Evolutionary conservation across 306 rosid genomes (phyloP), one percentile per base, ranked within the genome.

Genomic region (Corylus heterophylla): DNA sequence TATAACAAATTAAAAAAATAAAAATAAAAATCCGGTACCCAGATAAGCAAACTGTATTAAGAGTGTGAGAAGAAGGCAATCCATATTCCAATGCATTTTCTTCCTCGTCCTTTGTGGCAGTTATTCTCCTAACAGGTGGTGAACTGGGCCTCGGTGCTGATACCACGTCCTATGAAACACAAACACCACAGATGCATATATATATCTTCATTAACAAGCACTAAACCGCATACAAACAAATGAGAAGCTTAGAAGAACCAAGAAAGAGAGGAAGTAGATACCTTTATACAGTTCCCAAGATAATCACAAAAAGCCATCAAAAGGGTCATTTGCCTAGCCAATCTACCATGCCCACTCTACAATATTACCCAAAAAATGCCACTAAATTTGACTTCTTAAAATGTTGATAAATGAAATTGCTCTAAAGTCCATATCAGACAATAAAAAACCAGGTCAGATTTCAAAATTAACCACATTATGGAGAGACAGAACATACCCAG

Each of bases 221-320:
- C 29, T 3, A 12, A 51, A 64, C 4, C 29, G 12, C 13, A 6
- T 5, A 42, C 27, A 29, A 9, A 54, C 31, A 69, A 16, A 79
- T 25, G 54, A 83, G 64, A 16, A 17, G 13, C 16, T 25, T 22
- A 52, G 51, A 59, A 76, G 25, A 31, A 86, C 50, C 67, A 62
- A 20, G 54, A 2, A 78, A 66, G 17, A 56, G 6, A 75, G 59
- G 12, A 74, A 39, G 79, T 13, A 78, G 42, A 37, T 64, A 96
- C 99, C 91, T 96, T 96, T 71, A 93, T 80, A 78, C 89, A 88
- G 82, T 96, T 93, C 25, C 99, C 99, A 10, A 78, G 1, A 83
- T 89, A 96, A 89, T 96, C 99, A 83, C 97, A 96, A 79, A 90
- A 89, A 62, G 98, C 99, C 89, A 96, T 93, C 93, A 96, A 80